phyloP scores from a whole-genome alignment of 1,284 basidiomycete genomes.

The Kwoniella shivajii region DNA sequence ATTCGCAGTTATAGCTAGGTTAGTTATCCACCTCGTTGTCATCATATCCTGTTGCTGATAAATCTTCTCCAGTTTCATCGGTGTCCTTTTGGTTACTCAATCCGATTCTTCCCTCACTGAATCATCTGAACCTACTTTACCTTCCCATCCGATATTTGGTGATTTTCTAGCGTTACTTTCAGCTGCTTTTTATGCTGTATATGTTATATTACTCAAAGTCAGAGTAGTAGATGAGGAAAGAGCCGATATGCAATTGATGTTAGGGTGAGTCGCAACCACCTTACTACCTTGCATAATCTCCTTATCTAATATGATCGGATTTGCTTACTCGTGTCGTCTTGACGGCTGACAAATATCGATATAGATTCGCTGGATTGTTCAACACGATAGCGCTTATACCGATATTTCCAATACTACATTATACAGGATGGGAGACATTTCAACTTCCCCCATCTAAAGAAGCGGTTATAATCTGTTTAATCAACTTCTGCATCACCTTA shows the following conservation, averaged over 20 bases:
- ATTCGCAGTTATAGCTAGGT: conserved; percentile 80
- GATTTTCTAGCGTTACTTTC: conserved; percentile 79
- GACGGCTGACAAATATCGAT: not conserved
- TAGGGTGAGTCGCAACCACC: conserved; percentile 60
- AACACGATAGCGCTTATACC: conserved; percentile 83
- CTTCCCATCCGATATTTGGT: conserved; percentile 61
- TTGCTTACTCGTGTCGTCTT: too few species aligned
- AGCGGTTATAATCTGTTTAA: conserved; percentile 67
- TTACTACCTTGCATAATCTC: not conserved
- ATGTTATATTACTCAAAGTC: conserved; percentile 89
- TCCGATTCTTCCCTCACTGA: conserved; percentile 64
- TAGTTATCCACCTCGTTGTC: conserved; percentile 24
- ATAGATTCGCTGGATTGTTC: conserved; percentile 79
- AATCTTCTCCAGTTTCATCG: conserved; percentile 67
- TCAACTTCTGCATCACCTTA: conserved; percentile 86
- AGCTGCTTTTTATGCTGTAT: conserved; percentile 85
- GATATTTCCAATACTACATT: conserved; percentile 76
- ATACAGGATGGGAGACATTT: conserved; percentile 72
- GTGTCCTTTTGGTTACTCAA: conserved; percentile 81
- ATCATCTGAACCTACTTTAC: conserved; percentile 17
- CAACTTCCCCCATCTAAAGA: conserved; percentile 67
- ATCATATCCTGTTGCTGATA: not conserved
- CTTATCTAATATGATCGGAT: conserved; percentile 7
- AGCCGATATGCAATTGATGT: conserved; percentile 89
- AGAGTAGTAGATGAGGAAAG: conserved; percentile 79